Conservation (phyloP, 2,329 filamentous ascomycete genomes). For the Westerdykella aurantiaca region DNA sequence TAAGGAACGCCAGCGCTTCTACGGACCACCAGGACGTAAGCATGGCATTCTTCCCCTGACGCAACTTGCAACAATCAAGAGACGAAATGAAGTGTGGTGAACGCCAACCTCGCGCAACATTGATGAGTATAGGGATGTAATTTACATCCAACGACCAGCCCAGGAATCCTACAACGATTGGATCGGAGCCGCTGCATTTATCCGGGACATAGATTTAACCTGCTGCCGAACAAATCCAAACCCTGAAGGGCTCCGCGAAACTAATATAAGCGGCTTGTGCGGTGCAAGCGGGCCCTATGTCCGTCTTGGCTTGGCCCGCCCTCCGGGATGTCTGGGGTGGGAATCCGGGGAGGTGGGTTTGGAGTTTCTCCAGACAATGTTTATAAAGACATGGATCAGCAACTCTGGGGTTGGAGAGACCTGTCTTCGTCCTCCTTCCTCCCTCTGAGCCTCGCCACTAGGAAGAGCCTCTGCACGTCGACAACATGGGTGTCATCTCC, state of each 20-base stretch:
- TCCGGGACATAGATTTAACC: neutral
- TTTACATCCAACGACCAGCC: neutral
- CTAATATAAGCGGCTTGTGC: neutral
- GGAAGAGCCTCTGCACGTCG: slow-evolving; percentile 3
- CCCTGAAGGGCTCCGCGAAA: neutral
- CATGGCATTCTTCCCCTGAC: neutral
- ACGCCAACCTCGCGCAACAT: neutral
- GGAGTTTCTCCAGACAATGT: neutral
- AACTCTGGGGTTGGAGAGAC: neutral
- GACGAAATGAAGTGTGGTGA: neutral
- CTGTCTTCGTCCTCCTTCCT: neutral
- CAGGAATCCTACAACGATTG: neutral
- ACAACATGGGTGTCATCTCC: slow-evolving; percentile 24
- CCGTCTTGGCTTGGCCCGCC: neutral
- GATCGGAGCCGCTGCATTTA: neutral
- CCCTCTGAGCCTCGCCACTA: neutral
- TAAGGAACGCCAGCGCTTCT: neutral
- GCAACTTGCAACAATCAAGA: neutral
- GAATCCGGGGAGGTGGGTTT: neutral
- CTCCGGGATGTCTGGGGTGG: neutral
- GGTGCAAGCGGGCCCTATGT: neutral
- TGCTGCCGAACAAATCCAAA: neutral
- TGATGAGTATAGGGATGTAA: neutral
- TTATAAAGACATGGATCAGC: neutral
- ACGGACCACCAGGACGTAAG: neutral